A percentile compares a stretch with the other conserved stretches of the same genome.
These are phyloP conservation scores for Peribolospora kevripleyi DNA, from an alignment of 768 basidiomycete species.

Conservation along the genomic window DNA sequence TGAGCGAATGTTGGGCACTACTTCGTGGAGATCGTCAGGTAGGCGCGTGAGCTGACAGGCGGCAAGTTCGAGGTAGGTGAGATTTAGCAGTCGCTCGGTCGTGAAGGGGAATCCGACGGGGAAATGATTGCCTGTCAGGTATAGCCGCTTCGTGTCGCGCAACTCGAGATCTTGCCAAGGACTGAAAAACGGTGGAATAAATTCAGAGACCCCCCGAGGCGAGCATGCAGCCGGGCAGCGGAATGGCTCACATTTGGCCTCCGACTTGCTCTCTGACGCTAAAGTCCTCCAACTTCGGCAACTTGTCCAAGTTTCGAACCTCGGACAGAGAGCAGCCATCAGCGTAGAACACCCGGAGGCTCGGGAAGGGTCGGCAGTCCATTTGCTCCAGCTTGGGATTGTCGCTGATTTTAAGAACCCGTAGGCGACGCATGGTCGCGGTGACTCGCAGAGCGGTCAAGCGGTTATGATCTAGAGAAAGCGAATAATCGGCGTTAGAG, in stretches of 20 bases:
- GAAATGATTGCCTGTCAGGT: conserved; percentile 56
- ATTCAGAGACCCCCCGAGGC: not conserved
- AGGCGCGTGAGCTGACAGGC: conserved; percentile 54
- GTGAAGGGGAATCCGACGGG: conserved; percentile 15
- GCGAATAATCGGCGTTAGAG: not conserved
- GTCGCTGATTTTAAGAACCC: conserved; percentile 61
- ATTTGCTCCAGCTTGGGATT: conserved; percentile 44
- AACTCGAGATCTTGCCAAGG: conserved; percentile 27
- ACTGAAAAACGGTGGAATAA: not conserved
- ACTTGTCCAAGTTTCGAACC: conserved; percentile 23
- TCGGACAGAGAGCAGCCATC: conserved; percentile 42
- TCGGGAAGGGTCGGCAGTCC: conserved; percentile 34
- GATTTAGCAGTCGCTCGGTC: conserved; percentile 55
- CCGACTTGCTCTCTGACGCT: conserved; percentile 73
- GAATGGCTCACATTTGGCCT: conserved; percentile 37
- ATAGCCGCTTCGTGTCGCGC: conserved; percentile 76
- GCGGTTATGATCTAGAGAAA: conserved; percentile 42
- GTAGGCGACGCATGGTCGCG: conserved; percentile 35
- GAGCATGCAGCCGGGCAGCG: not conserved
- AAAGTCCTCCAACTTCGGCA: conserved; percentile 61
- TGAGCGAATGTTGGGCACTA: conserved; percentile 63
- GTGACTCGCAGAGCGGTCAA: conserved; percentile 28
- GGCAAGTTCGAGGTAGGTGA: conserved; percentile 78
- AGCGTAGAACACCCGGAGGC: conserved; percentile 70
- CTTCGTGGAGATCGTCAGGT: conserved; percentile 37